Evolutionary conservation across 2,329 filamentous ascomycete species (phyloP).

Genomic region (Beauveria sp.): DNA sequence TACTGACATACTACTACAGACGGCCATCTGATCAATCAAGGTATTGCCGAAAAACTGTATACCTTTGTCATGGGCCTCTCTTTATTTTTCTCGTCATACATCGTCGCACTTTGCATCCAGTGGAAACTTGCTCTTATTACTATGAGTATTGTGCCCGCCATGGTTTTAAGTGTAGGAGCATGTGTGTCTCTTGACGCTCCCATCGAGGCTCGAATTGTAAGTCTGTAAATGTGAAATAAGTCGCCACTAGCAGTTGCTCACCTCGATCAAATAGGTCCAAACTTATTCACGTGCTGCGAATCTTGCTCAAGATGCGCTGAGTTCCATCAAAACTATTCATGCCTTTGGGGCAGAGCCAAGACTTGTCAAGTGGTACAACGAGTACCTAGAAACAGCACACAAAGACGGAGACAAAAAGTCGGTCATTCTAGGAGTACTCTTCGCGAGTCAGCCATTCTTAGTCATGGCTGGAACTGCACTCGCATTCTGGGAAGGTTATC

Average conservation of each 20-base stretch:
- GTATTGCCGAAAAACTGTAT: not conserved
- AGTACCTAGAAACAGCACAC: conserved; percentile 4
- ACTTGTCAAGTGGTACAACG: conserved; percentile 2
- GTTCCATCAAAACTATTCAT: conserved; percentile 9
- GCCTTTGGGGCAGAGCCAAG: not conserved
- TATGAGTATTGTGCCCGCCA: not conserved
- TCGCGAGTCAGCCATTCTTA: conserved; percentile 4
- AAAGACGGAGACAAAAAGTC: conserved; percentile 6
- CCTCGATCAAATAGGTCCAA: not conserved
- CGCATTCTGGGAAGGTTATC: conserved; percentile 9
- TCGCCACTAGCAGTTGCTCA: not conserved
- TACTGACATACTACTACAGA: not conserved
- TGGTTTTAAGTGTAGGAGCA: not conserved
- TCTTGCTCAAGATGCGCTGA: conserved; percentile 2
- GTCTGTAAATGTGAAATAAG: not conserved
- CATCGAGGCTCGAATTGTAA: not conserved
- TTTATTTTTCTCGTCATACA: not conserved
- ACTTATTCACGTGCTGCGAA: conserved; percentile 7
- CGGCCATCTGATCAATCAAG: not conserved
- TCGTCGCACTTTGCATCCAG: not conserved
- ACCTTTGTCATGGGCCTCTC: not conserved
- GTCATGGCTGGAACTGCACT: conserved; percentile 1
- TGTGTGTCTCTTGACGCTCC: not conserved
- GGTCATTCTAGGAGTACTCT: conserved; percentile 3
- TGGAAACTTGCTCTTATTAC: not conserved